Base-by-base conservation (phyloP, 768 basidiomycete species). In the Serendipita indica region DNA sequence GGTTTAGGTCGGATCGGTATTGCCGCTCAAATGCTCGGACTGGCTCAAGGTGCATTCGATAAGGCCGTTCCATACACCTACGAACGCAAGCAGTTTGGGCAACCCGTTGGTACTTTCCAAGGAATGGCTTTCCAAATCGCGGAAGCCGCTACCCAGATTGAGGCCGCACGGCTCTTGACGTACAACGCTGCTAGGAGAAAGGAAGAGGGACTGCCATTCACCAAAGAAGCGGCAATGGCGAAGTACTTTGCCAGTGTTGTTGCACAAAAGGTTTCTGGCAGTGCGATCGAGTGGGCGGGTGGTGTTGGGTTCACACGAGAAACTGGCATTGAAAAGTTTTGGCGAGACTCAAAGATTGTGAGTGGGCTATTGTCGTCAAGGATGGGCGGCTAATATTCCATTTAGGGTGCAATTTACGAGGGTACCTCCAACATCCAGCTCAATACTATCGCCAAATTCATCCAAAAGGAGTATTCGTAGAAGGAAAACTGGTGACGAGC, bases 351-450 rank as follows among this genome's bases (percentile, higher is more conserved):
- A 3, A 97, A 96, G 78, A 93, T 94, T 65, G 89, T 89, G 65
- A 73, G 85, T 76, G 25, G 39, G 30, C n/a, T 28, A 3, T 13
- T 25, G 22, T 12, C 35, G 18, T n/a, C 3, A 0, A 10, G 34
- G n/a, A 4, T 41, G 18, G 16, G 33, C 30, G 18, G 0, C 57
- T 49, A 18, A 33, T 34, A 1, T n/a, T 56, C 33, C 3, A 16
- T 46, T 25, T 14, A 90, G 87, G 88, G 89, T 27, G 86, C 88
- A 1, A 90, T 91, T 57, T 91, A 91, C 65, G 89, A 92, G 66
- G 91, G 94, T 35, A 97, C 94, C 41, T 90, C 86, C n/a, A 99
- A 98, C 69, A 98, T 99, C 60, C 96, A 98, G 69, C 74, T 97
- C 33, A 84, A 93, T 71, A 99, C 96, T 0, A 96, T 99, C 65